Base-by-base conservation (phyloP, 768 basidiomycete species). In the Symmetrospora coprosmae region DNA sequence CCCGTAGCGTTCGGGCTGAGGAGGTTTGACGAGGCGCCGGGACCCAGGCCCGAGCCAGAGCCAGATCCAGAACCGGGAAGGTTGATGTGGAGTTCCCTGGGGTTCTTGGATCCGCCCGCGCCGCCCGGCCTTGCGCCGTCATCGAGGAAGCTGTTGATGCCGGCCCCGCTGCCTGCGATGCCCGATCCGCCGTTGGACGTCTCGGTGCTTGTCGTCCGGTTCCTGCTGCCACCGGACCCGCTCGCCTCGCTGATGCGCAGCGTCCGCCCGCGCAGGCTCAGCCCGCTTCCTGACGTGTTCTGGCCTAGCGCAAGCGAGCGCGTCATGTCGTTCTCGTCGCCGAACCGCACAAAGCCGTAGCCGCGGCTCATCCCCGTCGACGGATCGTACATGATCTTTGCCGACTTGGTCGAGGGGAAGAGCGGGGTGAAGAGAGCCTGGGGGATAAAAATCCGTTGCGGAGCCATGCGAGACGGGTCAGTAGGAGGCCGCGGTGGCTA, bases 331-430 rank as follows among this genome's bases (percentile, higher is more conserved):
- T 79, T 75, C 71, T 90, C 87, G 61, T 88, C 85, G 3, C 84
- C 85, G 72, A 92, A 92, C 63, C 90, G 79, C 37, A 94, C 89
- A 69, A 92, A 92, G 28, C 89, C 89, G 72, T 91, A 92, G 2
- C 89, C 89, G 63, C 87, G 78, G 28, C 86, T 87, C 21, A 88
- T 81, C 17, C 88, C 88, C 4, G 87, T 88, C 21, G 84, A 80
- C 1, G 89, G 87, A 88, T 92, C 76, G 89, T 90, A 52, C 65
- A 68, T 66, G 61, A 69, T 66, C 60, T 69, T 68, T 30, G 90
- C 90, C 71, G 87, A 90, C 76, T 88, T 89, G 74, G 88, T 90
- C 71, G 87, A 90, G 35, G 81, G 73, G 74, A 92, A 94, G 2
- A 87, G 86, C 7, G 82, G 79, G 53, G 91, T 87, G 65, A 87